A percentile compares a stretch with the other conserved stretches of the same genome.
phyloP scores from a whole-genome alignment of 805 yeast species.

The Nakazawaea anatomiae region DNA sequence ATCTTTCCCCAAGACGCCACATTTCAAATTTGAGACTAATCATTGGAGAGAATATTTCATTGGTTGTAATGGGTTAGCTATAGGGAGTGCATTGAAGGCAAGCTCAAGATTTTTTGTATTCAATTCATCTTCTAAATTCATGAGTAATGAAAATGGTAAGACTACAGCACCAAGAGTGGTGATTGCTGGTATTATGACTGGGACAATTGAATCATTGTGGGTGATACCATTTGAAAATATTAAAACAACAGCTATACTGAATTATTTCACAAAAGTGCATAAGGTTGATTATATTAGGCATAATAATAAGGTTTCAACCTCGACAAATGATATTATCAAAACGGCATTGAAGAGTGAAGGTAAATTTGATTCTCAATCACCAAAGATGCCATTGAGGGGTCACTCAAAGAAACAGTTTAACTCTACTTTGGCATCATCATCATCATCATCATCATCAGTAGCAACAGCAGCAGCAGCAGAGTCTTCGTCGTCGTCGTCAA shows the following conservation, averaged over 20 bases:
- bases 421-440: slow-evolving; percentile 14
- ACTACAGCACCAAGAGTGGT: slow-evolving; percentile 76
- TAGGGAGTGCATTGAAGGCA: slow-evolving; percentile 72
- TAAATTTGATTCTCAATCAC: neutral
- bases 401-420: slow-evolving; percentile 15
- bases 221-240: slow-evolving; percentile 89
- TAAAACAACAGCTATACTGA: slow-evolving; percentile 76
- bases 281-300: neutral
- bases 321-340: slow-evolving; percentile 1
- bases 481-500: slow-evolving; percentile 23
- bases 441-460: too few relatives aligned
- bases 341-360: slow-evolving; percentile 1
- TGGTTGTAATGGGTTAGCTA: slow-evolving; percentile 73
- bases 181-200: slow-evolving; percentile 81
- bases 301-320: neutral
- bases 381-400: slow-evolving; percentile 12
- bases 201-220: slow-evolving; percentile 72
- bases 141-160: slow-evolving; percentile 53
- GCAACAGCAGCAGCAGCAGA: too few relatives aligned
- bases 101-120: slow-evolving; percentile 68
- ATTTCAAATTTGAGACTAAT: slow-evolving; percentile 27
- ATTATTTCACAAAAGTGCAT: slow-evolving; percentile 29
- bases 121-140: slow-evolving; percentile 65
- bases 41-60: slow-evolving; percentile 26
- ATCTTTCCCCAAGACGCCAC: slow-evolving; percentile 27